Evolutionary conservation across 148 eudicot genomes (phyloP).

Genomic region (Euryodendron excelsum): DNA sequence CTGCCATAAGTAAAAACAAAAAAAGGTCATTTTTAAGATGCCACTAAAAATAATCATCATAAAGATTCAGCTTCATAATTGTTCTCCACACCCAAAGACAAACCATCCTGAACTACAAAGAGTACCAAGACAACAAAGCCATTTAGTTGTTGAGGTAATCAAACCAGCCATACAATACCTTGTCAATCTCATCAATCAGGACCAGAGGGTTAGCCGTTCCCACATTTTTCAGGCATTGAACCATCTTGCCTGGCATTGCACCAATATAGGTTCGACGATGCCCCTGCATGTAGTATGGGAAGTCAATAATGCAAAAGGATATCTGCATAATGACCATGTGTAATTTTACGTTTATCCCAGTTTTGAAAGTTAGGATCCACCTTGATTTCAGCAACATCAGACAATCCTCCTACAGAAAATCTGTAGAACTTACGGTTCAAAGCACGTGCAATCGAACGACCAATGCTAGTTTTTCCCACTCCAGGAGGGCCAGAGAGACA

Average conservation of each 20-base stretch:
- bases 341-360: background rate
- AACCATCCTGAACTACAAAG: background rate
- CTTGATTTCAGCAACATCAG: conserved; percentile 99
- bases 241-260: conserved; percentile 99
- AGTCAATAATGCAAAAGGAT: conserved; percentile 3
- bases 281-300: conserved; percentile 53
- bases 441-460: conserved; percentile 98
- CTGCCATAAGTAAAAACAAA: conserved; percentile 38
- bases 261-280: conserved; percentile 99
- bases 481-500: conserved; percentile 99
- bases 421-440: conserved; percentile 94
- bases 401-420: conserved; percentile 97
- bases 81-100: background rate
- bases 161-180: conserved; percentile 48
- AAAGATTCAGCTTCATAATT: background rate
- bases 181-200: conserved; percentile 95
- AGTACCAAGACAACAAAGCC: background rate
- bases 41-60: background rate
- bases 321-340: background rate
- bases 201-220: conserved; percentile 99
- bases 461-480: conserved; percentile 98
- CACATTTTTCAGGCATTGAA: conserved; percentile 90
- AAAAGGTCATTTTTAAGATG: conserved; percentile 14
- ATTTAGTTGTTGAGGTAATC: background rate
- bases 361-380: conserved; percentile 27